Evolutionary conservation across 371 early-diverging fungal genomes (phyloP).

Genomic region (Rhizopus microsporus): DNA sequence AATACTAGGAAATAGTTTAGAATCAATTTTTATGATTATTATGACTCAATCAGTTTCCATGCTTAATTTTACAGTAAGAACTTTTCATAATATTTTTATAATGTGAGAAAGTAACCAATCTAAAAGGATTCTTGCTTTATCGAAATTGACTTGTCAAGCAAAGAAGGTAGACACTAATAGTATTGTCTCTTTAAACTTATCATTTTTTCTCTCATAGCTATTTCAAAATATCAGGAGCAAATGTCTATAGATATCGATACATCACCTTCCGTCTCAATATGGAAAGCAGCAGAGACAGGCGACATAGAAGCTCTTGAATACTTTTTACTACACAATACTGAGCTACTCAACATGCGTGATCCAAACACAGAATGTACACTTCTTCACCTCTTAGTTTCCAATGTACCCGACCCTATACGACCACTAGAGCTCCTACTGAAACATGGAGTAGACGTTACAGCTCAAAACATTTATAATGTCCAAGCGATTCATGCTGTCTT

Average conservation of each 20-base stretch:
- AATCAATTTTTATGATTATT: no score
- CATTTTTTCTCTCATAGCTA: background rate
- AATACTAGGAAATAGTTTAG: no score
- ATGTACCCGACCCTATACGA: slow-evolving; percentile 34
- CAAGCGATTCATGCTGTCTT: slow-evolving; percentile 43
- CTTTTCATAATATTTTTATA: background rate
- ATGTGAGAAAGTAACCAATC: background rate
- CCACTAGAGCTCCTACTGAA: slow-evolving; percentile 42
- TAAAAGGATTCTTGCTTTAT: slow-evolving; percentile 25
- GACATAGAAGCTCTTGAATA: slow-evolving; percentile 27
- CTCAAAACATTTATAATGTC: slow-evolving; percentile 42
- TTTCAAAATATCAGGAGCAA: slow-evolving; percentile 1
- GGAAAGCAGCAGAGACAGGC: slow-evolving; percentile 36
- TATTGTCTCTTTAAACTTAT: background rate
- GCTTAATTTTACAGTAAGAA: slow-evolving; percentile 2
- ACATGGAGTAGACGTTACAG: slow-evolving; percentile 51
- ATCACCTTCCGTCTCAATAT: slow-evolving; percentile 14
- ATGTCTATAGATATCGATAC: slow-evolving; percentile 9
- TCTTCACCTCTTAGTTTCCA: slow-evolving; percentile 45
- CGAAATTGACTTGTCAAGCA: slow-evolving; percentile 18
- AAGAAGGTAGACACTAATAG: slow-evolving; percentile 14
- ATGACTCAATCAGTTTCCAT: slow-evolving; percentile 12
- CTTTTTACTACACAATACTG: slow-evolving; percentile 18
- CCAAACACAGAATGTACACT: slow-evolving; percentile 53
- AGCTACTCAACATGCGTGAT: slow-evolving; percentile 48